Base-by-base conservation (phyloP, 129 eudicot genomes). In the Heracleum sosnowskyi region DNA sequence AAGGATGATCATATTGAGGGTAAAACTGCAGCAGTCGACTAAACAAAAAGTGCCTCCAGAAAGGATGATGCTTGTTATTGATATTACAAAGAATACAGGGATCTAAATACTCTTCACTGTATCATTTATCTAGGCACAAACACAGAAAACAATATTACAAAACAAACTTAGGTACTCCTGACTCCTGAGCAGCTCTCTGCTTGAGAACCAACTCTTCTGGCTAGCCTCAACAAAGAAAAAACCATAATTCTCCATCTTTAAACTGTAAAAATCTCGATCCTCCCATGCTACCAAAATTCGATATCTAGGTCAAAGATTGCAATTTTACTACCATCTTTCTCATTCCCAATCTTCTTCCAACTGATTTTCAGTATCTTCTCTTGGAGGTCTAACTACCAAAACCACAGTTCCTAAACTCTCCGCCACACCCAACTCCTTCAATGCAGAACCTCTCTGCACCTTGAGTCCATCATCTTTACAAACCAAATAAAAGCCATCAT, bases 341-440 rank as follows among this genome's bases (percentile, higher is more conserved):
- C 77, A 92, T 33, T 91, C 98, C 98, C 97, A 93, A 33, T 93
- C 98, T 72, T 84, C 92, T 16, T 86, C 82, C 57, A 87, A 46
- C 72, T 85, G 88, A 78, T 63, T 87, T 57, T 88, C 88, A 49
- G 26, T 31, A 4, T 85, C 89, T 34, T 91, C 91, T 39, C 85
- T 88, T 7, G 98, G 96, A 13, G 98, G 98, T 79, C 97, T 89
- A 62, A 93, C 93, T 47, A 93, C 97, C 73, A 93, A 78, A 34
- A 89, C 88, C 68, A 93, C 97, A 60, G 81, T 85, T 63, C 98
- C 98, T 11, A 91, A 78, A 76, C 96, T 87, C 74, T 82, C 84
- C 53, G 7, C 69, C 76, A 87, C 84, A 13, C 90, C 91, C 3
- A 13, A 80, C 47, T 86, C 89, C 91, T 89, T 91, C 89, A 93